A percentile compares a stretch with the other conserved stretches of the same genome.
phyloP scores from a whole-genome alignment of 495 filamentous ascomycete genomes.

The Annulohypoxylon maeteangense region DNA sequence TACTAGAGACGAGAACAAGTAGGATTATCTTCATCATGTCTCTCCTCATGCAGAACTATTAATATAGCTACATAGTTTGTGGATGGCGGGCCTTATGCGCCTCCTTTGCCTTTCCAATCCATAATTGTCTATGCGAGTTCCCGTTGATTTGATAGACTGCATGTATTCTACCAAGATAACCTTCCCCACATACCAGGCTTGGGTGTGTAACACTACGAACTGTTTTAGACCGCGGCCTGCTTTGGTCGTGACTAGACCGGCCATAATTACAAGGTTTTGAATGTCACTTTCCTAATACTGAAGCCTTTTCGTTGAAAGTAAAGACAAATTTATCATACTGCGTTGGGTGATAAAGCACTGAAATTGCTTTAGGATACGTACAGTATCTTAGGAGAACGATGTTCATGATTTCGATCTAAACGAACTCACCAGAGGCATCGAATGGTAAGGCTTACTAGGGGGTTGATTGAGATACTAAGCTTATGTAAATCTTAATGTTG shows the following conservation, averaged over 20 bases:
- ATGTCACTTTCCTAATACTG: neutral
- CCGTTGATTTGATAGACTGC: slow-evolving; percentile 39
- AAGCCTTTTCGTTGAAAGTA: neutral
- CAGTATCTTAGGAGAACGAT: neutral
- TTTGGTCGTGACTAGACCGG: neutral
- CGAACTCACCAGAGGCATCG: neutral
- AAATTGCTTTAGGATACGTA: neutral
- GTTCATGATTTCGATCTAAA: neutral
- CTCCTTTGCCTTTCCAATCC: slow-evolving; percentile 15
- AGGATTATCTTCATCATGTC: slow-evolving; percentile 23
- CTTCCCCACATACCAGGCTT: slow-evolving; percentile 32
- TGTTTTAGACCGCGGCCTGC: slow-evolving; percentile 28
- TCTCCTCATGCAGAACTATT: slow-evolving; percentile 36
- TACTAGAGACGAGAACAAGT: slow-evolving; percentile 16
- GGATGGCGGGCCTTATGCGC: slow-evolving; percentile 2
- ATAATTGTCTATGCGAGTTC: slow-evolving; percentile 38
- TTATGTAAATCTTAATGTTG: neutral
- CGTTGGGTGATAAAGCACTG: neutral
- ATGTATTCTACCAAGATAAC: slow-evolving; percentile 32
- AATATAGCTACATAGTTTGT: slow-evolving; percentile 28
- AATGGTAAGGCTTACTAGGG: neutral
- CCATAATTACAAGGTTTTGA: neutral
- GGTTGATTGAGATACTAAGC: neutral
- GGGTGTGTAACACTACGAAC: slow-evolving; percentile 33
- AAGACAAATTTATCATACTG: neutral